These are phyloP conservation scores for Populus hybrid DNA, from an alignment of 441 rosid genomes.

Conservation along the genomic window DNA sequence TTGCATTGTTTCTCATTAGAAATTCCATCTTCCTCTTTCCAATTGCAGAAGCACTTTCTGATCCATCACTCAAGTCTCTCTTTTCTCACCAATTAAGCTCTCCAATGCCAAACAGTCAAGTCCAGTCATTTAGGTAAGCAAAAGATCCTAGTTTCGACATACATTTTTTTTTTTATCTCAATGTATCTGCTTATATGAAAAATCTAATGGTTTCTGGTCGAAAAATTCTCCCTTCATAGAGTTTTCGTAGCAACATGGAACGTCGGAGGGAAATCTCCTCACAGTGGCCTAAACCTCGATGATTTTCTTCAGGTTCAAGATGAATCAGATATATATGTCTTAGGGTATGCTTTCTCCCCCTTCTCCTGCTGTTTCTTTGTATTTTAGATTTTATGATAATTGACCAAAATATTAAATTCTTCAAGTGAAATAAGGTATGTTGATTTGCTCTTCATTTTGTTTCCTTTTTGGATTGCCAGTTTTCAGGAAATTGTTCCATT, in stretches of 20 bases:
- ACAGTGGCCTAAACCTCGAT: slow-evolving; percentile 60
- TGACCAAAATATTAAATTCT: neutral
- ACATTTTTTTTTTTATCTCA: neutral
- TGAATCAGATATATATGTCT: slow-evolving; percentile 72
- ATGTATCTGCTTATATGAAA: neutral
- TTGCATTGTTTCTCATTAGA: slow-evolving; percentile 10
- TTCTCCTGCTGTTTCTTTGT: neutral
- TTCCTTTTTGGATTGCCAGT: slow-evolving; percentile 30
- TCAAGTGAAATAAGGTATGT: neutral
- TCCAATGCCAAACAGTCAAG: slow-evolving; percentile 38
- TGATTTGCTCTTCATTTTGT: neutral
- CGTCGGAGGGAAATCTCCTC: slow-evolving; percentile 87
- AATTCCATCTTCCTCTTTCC: slow-evolving; percentile 15
- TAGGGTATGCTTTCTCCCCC: slow-evolving; percentile 54
- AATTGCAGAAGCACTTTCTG: slow-evolving; percentile 43
- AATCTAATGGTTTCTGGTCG: neutral
- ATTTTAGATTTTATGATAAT: neutral
- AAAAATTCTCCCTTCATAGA: slow-evolving; percentile 31
- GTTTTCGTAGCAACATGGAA: slow-evolving; percentile 93
- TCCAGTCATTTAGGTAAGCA: slow-evolving; percentile 57
- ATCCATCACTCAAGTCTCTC: slow-evolving; percentile 39
- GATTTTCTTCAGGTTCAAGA: slow-evolving; percentile 68
- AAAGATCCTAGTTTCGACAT: neutral
- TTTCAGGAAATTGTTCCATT: slow-evolving; percentile 96
- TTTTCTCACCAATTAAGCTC: slow-evolving; percentile 34